Evolutionary conservation across 306 rosid species (phyloP), one percentile per base, ranked within the genome.

Genomic region (Dalbergia oliveri): DNA sequence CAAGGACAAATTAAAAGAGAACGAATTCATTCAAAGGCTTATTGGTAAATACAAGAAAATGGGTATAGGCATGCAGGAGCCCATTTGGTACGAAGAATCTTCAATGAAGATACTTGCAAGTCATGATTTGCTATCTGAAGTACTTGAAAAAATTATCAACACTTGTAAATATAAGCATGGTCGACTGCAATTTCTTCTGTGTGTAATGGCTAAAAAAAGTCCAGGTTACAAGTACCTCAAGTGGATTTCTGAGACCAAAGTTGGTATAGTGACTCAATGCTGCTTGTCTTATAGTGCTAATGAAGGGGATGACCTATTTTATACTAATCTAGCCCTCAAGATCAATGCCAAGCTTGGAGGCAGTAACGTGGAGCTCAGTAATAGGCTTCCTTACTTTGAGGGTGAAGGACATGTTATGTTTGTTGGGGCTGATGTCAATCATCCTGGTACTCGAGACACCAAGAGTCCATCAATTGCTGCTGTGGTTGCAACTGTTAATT

Each of bases 321-420:
- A 87, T 60, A 84, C 97, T 9, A 85, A 93, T 83, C 86, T 93
- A 57, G 91, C 90, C 19, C 90, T 89, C 43, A 93, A 93, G 89
- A 88, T 93, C 76, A 93, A 91, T 81, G 97, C 97, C 56, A 93
- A 93, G 84, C 94, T 93, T 68, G 97, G 97, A 73, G 97, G 97
- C 60, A 93, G 97, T 67, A 93, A 93, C 45, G 90, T 91, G 35
- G 97, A 93, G 86, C 89, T 93, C 33, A 75, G 16, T 68, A 80
- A 83, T 11, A 72, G 83, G 65, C 88, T 89, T 49, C 88, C 93
- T 43, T 64, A 57, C 23, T 79, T 87, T 85, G 81, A 69, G 34
- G 86, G 81, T 16, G 79, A 82, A 19, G 89, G 82, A 26, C 88
- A 89, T 84, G 94, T 88, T 43, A 89, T 93, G 97, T 89, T 93